Conservation (phyloP, 495 filamentous ascomycete species). For the Copromyces sp. region DNA sequence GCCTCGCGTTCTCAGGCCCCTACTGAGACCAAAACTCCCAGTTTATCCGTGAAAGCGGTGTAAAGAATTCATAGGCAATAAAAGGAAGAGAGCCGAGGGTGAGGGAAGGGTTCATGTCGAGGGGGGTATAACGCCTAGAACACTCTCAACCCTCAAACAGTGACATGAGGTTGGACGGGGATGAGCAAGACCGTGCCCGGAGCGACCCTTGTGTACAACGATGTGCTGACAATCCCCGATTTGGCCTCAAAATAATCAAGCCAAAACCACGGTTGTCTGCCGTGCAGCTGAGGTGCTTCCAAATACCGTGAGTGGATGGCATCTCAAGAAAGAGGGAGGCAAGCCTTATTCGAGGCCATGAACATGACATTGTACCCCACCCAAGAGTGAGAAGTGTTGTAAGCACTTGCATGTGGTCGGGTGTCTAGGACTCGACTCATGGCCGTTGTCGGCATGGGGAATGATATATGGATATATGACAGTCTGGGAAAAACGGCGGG, state of each 20-base stretch:
- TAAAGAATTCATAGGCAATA: neutral
- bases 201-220: neutral
- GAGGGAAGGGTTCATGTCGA: neutral
- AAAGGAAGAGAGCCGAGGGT: neutral
- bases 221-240: neutral
- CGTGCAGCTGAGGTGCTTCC: neutral
- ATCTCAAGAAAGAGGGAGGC: neutral
- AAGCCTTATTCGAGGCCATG: neutral
- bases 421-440: neutral
- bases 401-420: neutral
- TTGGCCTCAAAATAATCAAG: neutral
- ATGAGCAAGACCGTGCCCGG: neutral
- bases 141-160: neutral
- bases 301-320: neutral
- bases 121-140: neutral
- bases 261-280: neutral
- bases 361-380: neutral
- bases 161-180: neutral
- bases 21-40: neutral
- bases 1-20: neutral
- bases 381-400: neutral
- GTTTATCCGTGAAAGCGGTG: neutral
- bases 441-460: neutral
- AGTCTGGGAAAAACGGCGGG: neutral
- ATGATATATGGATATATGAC: neutral